Evolutionary conservation across 257 asterid genomes (phyloP).

Genomic region (Hygrophila difformis): DNA sequence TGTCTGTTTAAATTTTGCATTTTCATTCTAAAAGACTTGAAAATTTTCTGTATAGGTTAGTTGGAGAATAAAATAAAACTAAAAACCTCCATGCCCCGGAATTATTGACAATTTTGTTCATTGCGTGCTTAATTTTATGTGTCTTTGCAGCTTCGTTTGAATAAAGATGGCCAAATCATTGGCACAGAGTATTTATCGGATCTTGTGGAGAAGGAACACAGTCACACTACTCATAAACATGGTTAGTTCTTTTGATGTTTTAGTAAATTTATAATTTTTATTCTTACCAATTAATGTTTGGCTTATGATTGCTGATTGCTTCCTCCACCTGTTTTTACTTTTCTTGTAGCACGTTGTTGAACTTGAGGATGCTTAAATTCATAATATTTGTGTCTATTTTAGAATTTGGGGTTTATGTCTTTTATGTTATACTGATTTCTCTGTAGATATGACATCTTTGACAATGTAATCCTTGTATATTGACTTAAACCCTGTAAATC

Average conservation of each 20-base stretch:
- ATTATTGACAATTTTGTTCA: neutral
- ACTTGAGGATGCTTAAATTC: neutral
- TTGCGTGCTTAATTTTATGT: conserved; percentile 11
- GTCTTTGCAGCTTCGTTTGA: conserved; percentile 85
- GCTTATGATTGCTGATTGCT: neutral
- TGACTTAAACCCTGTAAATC: no score
- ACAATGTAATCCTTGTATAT: neutral
- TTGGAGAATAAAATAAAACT: no score
- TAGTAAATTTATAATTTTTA: neutral
- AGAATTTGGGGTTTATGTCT: no score
- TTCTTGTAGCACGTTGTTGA: no score
- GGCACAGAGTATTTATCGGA: conserved; percentile 91
- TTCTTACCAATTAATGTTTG: no score
- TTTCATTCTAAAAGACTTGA: no score
- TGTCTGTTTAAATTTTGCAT: no score
- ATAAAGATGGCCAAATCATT: conserved; percentile 56
- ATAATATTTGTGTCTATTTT: neutral
- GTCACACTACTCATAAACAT: conserved; percentile 60
- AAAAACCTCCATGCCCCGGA: no score
- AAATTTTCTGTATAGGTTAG: no score
- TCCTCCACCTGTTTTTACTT: no score
- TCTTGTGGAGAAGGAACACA: conserved; percentile 87
- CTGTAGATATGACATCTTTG: neutral
- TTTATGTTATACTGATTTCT: neutral
- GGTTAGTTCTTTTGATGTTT: conserved; percentile 31